Evolutionary conservation across 2,329 filamentous ascomycete genomes (phyloP).

Genomic region (Zymoseptoria brevis): DNA sequence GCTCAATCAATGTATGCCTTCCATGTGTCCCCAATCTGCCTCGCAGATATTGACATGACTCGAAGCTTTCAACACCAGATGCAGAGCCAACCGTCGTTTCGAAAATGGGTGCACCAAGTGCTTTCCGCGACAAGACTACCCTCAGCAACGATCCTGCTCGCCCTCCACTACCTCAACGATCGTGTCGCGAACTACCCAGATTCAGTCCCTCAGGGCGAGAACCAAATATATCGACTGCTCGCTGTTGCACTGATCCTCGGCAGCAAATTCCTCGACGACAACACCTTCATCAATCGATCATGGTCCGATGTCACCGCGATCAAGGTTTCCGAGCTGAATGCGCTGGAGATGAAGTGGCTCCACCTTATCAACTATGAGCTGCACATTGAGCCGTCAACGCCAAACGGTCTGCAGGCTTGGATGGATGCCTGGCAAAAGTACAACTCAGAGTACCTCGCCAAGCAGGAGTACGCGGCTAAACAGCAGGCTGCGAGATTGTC

Average conservation of each 20-base stretch:
- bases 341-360: slow-evolving; percentile 82
- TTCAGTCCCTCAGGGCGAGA: slow-evolving; percentile 41
- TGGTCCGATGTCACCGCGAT: slow-evolving; percentile 96
- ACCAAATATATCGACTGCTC: slow-evolving; percentile 78
- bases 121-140: slow-evolving; percentile 83
- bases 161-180: slow-evolving; percentile 81
- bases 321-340: slow-evolving; percentile 72
- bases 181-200: slow-evolving; percentile 48
- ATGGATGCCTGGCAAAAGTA: slow-evolving; percentile 59
- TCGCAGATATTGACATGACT: slow-evolving; percentile 55
- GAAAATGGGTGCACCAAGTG: slow-evolving; percentile 87
- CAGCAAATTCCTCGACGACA: slow-evolving; percentile 94
- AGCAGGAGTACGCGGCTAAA: slow-evolving; percentile 28
- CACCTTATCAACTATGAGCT: slow-evolving; percentile 73
- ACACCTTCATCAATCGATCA: slow-evolving; percentile 94
- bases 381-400: slow-evolving; percentile 73
- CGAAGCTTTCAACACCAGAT: slow-evolving; percentile 56
- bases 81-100: slow-evolving; percentile 63
- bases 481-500: slow-evolving; percentile 40
- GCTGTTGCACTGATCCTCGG: slow-evolving; percentile 78
- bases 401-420: slow-evolving; percentile 63
- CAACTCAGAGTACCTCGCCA: slow-evolving; percentile 32
- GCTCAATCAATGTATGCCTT: slow-evolving; percentile 62
- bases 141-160: slow-evolving; percentile 82
- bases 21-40: slow-evolving; percentile 47